These are phyloP conservation scores for Rhizopogon sp. DNA, from an alignment of 768 basidiomycete species.

Conservation along the genomic window DNA sequence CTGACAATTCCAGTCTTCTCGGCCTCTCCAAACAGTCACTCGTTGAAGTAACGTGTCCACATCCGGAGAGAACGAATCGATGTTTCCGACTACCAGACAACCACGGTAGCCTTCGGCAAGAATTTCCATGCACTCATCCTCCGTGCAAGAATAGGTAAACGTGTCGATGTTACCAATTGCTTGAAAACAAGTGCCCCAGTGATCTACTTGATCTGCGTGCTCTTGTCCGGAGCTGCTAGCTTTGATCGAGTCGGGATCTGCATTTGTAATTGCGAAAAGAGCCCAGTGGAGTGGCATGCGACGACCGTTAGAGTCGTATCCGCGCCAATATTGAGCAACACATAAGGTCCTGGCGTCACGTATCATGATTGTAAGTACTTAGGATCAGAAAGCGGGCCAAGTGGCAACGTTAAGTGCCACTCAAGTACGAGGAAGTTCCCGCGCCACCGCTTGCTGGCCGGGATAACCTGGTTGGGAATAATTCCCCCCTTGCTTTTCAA, in stretches of 20 bases:
- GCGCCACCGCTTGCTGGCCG: slow-evolving; percentile 21
- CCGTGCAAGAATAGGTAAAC: slow-evolving; percentile 19
- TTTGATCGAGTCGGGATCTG: slow-evolving; percentile 14
- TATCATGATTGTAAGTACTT: slow-evolving; percentile 10
- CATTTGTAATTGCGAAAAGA: slow-evolving; percentile 22
- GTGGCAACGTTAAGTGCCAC: background rate
- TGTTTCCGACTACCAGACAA: slow-evolving; percentile 20
- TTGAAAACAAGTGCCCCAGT: slow-evolving; percentile 27
- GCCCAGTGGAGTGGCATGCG: slow-evolving; percentile 24
- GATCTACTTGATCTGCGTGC: slow-evolving; percentile 18
- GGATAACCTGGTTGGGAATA: slow-evolving; percentile 11
- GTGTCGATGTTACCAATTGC: slow-evolving; percentile 25
- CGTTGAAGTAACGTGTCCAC: slow-evolving; percentile 17
- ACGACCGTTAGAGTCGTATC: slow-evolving; percentile 14
- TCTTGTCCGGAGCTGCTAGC: slow-evolving; percentile 18
- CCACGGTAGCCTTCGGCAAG: slow-evolving; percentile 23
- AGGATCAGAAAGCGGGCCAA: slow-evolving; percentile 5
- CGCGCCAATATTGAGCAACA: slow-evolving; percentile 27
- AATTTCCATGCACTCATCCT: slow-evolving; percentile 27
- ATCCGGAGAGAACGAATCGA: slow-evolving; percentile 13
- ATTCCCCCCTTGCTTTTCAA: slow-evolving; percentile 18
- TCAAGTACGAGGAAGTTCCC: slow-evolving; percentile 13
- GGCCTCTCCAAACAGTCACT: slow-evolving; percentile 18
- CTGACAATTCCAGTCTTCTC: slow-evolving; percentile 28
- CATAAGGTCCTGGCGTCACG: slow-evolving; percentile 16